A percentile compares a stretch with the other conserved stretches of the same genome.
Conservation (phyloP, 495 filamentous ascomycete genomes). For the Xylaria nigripes region DNA sequence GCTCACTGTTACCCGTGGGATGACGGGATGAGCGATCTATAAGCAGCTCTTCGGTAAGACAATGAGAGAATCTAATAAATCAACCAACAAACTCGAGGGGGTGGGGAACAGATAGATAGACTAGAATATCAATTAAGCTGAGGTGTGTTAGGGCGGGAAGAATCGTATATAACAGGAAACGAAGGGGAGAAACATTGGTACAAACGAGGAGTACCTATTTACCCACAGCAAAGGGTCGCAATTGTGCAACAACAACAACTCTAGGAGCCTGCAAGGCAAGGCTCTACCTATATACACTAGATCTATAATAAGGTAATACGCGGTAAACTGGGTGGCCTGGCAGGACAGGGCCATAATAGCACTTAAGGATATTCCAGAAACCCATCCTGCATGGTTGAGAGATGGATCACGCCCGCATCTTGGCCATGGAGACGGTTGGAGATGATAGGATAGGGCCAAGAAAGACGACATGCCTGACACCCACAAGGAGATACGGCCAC, state of each 20-base stretch:
- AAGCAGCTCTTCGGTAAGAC: constrained; percentile 1
- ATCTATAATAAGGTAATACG: background rate
- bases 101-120: background rate
- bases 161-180: background rate
- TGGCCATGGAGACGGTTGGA: background rate
- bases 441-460: background rate
- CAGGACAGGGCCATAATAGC: no score
- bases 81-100: background rate
- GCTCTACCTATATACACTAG: background rate
- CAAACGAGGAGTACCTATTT: background rate
- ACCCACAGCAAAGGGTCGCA: background rate
- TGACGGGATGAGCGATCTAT: background rate
- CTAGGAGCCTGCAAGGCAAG: background rate
- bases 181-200: background rate
- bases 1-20: no score
- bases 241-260: background rate
- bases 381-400: background rate
- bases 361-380: background rate
- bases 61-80: background rate
- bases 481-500: constrained; percentile 1
- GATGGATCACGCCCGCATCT: background rate
- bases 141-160: background rate
- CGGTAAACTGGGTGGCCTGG: no score
- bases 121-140: constrained; percentile 1
- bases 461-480: background rate